Percentiles rank a stretch among this genome's conserved stretches.
Conservation (phyloP, 2,329 filamentous ascomycete genomes). For the Pseudophaeomoniella oleicola region DNA sequence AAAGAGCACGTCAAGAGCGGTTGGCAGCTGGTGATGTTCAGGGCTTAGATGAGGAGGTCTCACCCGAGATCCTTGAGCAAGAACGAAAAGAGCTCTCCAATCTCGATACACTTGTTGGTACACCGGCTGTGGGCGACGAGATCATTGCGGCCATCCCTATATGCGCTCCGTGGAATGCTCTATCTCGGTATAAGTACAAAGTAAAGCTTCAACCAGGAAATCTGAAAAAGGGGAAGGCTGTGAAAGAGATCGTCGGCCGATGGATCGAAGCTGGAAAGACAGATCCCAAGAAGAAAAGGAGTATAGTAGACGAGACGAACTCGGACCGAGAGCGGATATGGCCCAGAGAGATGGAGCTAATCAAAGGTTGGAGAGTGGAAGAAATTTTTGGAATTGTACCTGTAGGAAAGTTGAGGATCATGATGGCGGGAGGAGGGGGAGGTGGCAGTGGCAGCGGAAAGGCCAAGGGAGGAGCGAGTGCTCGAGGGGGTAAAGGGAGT, state of each 20-base stretch:
- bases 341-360: constrained; percentile 60
- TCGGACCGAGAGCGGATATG: constrained; percentile 22
- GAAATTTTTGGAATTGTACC: constrained; percentile 71
- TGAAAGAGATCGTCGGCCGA: constrained; percentile 72
- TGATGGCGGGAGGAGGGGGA: constrained; percentile 49
- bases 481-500: constrained; percentile 19
- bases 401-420: constrained; percentile 64
- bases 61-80: constrained; percentile 29
- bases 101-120: constrained; percentile 62
- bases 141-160: constrained; percentile 45
- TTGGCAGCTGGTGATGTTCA: constrained; percentile 42
- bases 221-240: constrained; percentile 86
- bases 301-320: constrained; percentile 44
- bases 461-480: constrained; percentile 19
- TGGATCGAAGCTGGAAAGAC: constrained; percentile 35
- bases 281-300: constrained; percentile 9
- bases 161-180: constrained; percentile 48
- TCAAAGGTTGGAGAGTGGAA: constrained; percentile 65
- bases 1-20: constrained; percentile 53
- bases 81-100: constrained; percentile 33
- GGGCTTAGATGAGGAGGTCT: constrained; percentile 43
- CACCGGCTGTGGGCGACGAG: constrained; percentile 67
- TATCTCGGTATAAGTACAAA: constrained; percentile 72
- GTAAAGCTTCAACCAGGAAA: constrained; percentile 83
- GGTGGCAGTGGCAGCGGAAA: constrained; percentile 21